Evolutionary conservation across 164 flowering plant species (phyloP), one percentile per base, ranked within the genome.

Genomic region (Nymphaea thermarum): DNA sequence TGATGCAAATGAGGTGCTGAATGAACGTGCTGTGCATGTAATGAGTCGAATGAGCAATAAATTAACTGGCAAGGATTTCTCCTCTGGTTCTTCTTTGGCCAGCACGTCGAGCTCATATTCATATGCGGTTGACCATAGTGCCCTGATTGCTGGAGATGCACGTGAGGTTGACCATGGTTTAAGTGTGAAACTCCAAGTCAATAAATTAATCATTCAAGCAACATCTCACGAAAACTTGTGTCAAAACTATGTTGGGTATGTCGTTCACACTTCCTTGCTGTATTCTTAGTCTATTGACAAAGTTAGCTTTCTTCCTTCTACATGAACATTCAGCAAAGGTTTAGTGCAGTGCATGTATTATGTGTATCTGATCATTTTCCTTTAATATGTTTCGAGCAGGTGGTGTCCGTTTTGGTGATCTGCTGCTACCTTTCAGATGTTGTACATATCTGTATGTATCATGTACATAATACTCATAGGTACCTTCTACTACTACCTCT

Each of bases 11-110:
- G 99, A 95, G 77, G 96, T 92, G 68, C 69, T 95, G 70, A 92
- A 95, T 73, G 98, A 86, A 70, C 96, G 90, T 67, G 99, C 99
- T 44, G 91, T 95, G 70, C 85, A 82, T 67, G 99, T 95, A 43
- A 92, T 90, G 98, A 93, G 90, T 75, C 88, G 99, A 61, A 95
- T 95, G 99, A 92, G 93, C 76, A 81, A 95, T 69, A 95, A 95
- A 75, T 90, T 95, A 53, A 95, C 99, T 3, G 99, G 99, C 42
- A 88, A 97, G 43, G 99, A 95, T 72, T 95, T 95, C 73, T 84
- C 88, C 36, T 60, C 82, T 43, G 75, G 76, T 60, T 75, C 90
- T 44, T 79, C 87, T 0, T 62, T 77, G 36, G 63, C 93, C 17
- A 66, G 64, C 45, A 63, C 75, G 2, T 51, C 82, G 59, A 80